These are phyloP conservation scores for Aurantiochytrium sp. DNA, from an alignment of 108 stramenopile species.

Conservation along the genomic window DNA sequence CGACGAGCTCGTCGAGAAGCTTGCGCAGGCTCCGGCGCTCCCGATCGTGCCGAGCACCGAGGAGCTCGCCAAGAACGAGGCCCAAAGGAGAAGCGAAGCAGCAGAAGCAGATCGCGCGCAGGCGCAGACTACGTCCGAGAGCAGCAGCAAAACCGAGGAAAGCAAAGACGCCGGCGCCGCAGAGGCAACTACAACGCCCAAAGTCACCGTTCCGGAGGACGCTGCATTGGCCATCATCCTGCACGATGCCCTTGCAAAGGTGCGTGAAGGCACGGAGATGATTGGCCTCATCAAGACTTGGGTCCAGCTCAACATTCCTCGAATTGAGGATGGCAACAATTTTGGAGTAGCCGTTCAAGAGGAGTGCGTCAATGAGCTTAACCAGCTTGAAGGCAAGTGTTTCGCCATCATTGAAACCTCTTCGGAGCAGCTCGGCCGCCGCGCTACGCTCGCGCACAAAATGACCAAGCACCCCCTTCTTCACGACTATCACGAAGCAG, in stretches of 20 bases:
- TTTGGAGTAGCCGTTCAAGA: conserved; percentile 14
- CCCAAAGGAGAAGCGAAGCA: not conserved
- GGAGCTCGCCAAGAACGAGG: not conserved
- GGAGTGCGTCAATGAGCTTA: not conserved
- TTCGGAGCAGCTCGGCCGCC: not conserved
- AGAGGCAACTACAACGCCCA: not conserved
- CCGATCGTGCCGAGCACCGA: not conserved
- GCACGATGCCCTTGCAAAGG: not conserved
- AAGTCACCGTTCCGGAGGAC: not conserved
- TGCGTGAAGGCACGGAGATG: not conserved
- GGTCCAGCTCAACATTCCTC: not conserved
- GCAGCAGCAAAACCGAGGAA: too few species aligned
- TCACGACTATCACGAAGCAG: not conserved
- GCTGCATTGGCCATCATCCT: not conserved
- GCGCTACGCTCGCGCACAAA: conserved; percentile 12
- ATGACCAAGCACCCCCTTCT: not conserved
- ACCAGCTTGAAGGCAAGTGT: not conserved
- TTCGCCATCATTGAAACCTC: not conserved
- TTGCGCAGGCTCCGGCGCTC: not conserved
- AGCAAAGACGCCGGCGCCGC: not conserved
- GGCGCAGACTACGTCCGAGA: too few species aligned
- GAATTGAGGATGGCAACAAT: not conserved
- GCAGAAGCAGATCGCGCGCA: too few species aligned
- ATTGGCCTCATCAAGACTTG: not conserved
- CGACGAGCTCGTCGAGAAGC: not conserved